Base-by-base conservation (phyloP, 331 rosid genomes). In the Saraca asoca region DNA sequence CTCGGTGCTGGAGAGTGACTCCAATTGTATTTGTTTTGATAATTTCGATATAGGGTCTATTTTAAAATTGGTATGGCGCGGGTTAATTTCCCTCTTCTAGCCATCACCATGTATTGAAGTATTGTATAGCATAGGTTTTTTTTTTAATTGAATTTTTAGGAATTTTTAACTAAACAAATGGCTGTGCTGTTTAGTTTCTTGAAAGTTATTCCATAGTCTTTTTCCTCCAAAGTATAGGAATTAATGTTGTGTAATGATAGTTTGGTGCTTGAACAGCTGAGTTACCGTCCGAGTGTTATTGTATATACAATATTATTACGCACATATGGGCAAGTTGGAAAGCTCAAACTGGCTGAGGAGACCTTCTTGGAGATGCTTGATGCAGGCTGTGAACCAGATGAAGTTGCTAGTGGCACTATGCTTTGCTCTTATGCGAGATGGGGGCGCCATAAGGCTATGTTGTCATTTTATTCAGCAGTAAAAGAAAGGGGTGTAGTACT, bases 291-390 rank as follows among this genome's bases (percentile, higher is more conserved):
- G 0, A 89, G 91, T 79, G 96, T 85, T 45, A 83, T 93, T 68
- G 90, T 75, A 79, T 93, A 93, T 82, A 93, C 98, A 0, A 75
- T 93, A 51, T 81, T 89, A 14, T 67, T 93, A 82, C 93, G 96
- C 24, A 16, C 51, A 4, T 93, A 89, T 73, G 98, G 98, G 20
- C 98, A 89, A 75, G 85, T 83, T 81, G 98, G 98, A 69, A 89
- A 83, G 78, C 83, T 93, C 62, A 84, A 84, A 77, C 60, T 89
- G 64, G 95, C 96, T 31, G 98, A 93, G 57, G 84, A 93, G 78
- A 73, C 78, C 39, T 93, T 93, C 86, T 83, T 93, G 88, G 98
- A 93, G 87, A 93, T 93, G 98, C 94, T 93, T 20, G 94, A 89
- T 72, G 87, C 49, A 11, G 94, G 88, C 39, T 85, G 90, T 63